Base-by-base conservation (phyloP, 768 basidiomycete genomes). In the Hemileccinum impolitum region DNA sequence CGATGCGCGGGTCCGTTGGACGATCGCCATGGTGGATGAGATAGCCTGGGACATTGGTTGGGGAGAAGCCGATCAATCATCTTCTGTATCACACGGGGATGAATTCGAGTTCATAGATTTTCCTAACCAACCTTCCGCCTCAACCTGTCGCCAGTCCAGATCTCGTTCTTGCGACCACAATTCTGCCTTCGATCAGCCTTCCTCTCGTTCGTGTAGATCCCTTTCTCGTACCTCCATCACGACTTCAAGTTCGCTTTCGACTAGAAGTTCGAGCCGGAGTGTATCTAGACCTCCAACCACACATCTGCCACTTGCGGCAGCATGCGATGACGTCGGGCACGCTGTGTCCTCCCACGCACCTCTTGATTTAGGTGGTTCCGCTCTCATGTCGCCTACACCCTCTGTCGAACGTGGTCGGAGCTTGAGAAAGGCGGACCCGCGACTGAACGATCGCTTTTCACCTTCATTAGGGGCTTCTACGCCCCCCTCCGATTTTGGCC, bases 41-140 rank as follows among this genome's bases (percentile, higher is more conserved):
- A 76, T 84, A 7, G 84, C 86, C 2, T 91, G 89, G 87, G 82
- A 80, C 39, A 79, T 90, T 49, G 89, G 88, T 11, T 87, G 80
- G 80, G 82, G 75, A 26, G 78, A 77, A 42, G 67, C 56, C 17
- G 69, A 71, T 50, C 46, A 62, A 43, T 9, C 9, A 12, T 44
- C 54, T 60, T 39, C 60, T 59, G 50, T 59, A 58, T 39, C 57
- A 17, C 56, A 59, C 52, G 51, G 60, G 52, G 61, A 63, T 50
- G 59, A 67, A 56, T 58, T 59, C 51, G 57, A 70, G 25, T 58
- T 60, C 36, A 46, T 59, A 45, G 45, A 59, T 61, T 61, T 37
- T 41, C 48, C 40, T 52, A 39, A 12, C 41, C 55, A 23, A n/a
- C 50, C 45, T 42, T 36, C 54, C 43, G 37, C 49, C 18, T 51